Base-by-base conservation (phyloP, 2,329 filamentous ascomycete species). In the Neoscytalidium dimidiatum region DNA sequence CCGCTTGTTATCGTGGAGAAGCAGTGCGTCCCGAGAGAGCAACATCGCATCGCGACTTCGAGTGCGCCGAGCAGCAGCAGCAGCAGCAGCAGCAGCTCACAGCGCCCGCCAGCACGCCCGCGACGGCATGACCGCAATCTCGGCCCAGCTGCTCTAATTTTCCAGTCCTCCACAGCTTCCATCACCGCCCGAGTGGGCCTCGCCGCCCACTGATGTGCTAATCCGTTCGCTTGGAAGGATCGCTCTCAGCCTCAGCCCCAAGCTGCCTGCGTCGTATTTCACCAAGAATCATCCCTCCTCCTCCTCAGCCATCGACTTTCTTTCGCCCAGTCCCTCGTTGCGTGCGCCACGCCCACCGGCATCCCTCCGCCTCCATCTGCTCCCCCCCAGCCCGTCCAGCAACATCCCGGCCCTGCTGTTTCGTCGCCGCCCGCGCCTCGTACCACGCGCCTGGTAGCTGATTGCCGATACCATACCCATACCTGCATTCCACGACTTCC, bases 181-280 rank as follows among this genome's bases (percentile, higher is more conserved):
- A 44, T 44, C 53, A 19, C 21, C 53, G 23, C 53, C 17, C 14
- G 35, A 29, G 53, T 58, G 53, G 53, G 23, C 53, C 51, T 33
- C 21, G 48, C 33, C 44, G 57, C 41, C 26, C 44, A 41, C 28
- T n/a, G 26, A 63, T 63, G 46, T 62, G 46, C 60, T 41, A 43
- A 63, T 46, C 60, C 60, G 48, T 53, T 63, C 60, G 46, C 60
- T 43, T 52, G 23, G 35, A 28, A 52, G 46, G 48, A 51, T 62
- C 41, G 21, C 58, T 62, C 58, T 49, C 58, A 62, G 58, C 58
- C 60, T 63, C 60, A 63, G 60, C 60, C 60, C 19, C 8, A 26
- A 31, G 60, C 60, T 62, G 60, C 60, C 60, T 62, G 58, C 60
- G 23, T 53, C 60, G 60, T 63, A 62, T 62, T 52, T 43, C 33